Percentiles rank a stretch among this genome's conserved stretches.
These are phyloP conservation scores for Fusarium ambrosium DNA, from an alignment of 2,329 filamentous ascomycete genomes.

Conservation along the genomic window DNA sequence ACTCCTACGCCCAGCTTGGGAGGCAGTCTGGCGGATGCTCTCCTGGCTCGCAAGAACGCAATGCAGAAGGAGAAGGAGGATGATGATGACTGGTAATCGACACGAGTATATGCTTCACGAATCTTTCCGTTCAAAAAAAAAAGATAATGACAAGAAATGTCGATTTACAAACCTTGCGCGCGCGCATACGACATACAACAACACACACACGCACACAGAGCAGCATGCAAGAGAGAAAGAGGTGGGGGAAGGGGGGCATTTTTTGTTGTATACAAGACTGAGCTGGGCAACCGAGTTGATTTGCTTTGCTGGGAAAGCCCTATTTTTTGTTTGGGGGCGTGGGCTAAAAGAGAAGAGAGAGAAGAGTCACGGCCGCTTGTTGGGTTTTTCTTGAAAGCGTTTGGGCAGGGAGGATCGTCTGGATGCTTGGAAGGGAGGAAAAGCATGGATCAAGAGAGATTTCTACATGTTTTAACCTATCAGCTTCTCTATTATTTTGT, in stretches of 20 bases:
- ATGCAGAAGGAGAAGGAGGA: slow-evolving; percentile 79
- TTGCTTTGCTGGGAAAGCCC: slow-evolving; percentile 25
- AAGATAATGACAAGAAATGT: slow-evolving; percentile 34
- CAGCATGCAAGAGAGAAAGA: slow-evolving; percentile 28
- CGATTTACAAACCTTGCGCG: slow-evolving; percentile 16
- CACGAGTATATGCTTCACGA: slow-evolving; percentile 44
- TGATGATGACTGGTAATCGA: slow-evolving; percentile 76
- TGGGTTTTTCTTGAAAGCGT: slow-evolving; percentile 36
- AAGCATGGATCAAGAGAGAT: slow-evolving; percentile 12
- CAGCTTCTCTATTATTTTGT: neutral
- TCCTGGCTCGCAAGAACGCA: slow-evolving; percentile 80
- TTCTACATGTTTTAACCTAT: slow-evolving; percentile 5
- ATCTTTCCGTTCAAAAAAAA: slow-evolving; percentile 25
- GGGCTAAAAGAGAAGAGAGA: slow-evolving; percentile 29
- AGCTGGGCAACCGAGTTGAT: slow-evolving; percentile 45
- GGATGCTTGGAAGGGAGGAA: slow-evolving; percentile 37
- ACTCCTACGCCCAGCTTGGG: slow-evolving; percentile 80
- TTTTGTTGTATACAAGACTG: slow-evolving; percentile 45
- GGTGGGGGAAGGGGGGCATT: slow-evolving; percentile 26
- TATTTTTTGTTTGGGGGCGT: neutral
- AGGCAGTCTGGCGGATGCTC: slow-evolving; percentile 82
- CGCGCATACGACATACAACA: slow-evolving; percentile 18
- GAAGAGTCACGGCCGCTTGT: slow-evolving; percentile 41
- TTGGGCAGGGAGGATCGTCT: slow-evolving; percentile 27
- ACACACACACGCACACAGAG: neutral